Base-by-base conservation (phyloP, 1,284 basidiomycete species). In the Leccinum insolens region DNA sequence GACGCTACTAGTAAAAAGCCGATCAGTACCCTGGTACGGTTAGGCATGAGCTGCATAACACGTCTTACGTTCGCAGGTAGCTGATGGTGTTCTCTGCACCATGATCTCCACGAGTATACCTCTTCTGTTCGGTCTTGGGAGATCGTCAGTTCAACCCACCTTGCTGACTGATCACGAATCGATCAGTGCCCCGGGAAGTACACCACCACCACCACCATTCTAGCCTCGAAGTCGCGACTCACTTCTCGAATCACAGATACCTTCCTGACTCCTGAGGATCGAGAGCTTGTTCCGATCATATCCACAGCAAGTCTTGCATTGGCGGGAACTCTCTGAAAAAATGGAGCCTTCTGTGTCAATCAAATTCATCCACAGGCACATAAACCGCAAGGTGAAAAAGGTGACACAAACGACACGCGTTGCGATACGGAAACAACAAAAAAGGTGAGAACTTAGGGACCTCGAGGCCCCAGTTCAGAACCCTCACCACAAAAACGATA, bases 241-340 rank as follows among this genome's bases (percentile, higher is more conserved):
- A 64, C 65, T 61, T 44, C 58, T 61, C 67, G 39, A 31, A 46
- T 37, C 7, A 57, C 2, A 22, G 25, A 55, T 73, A 31, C 73
- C 69, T 76, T 74, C 41, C 14, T 69, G 71, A 75, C 75, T 72
- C 22, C 22, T 22, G 22, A 22, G 22, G 72, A 75, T 72, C 60
- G 44, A 22, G 44, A n/a, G 8, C 49, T 28, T 34, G 39, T 20
- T 49, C 59, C 46, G 62, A 58, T 63, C 64, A 69, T 55, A 65
- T 64, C 62, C 49, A 37, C 52, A 67, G 41, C n/a, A 31, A 39
- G 39, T 61, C 66, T 63, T 58, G 49, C 49, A 7, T 22, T 52
- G 49, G 20, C 49, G 20, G 20, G 49, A 52, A 52, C 11, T 11
- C 20, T 52, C 49, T 52, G 20, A 22, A 34, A 61, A 67, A 52